Percentiles rank a stretch among this genome's conserved stretches.
Evolutionary conservation across 148 eudicot genomes (phyloP).

Genomic region (Gaultheria prostrata): DNA sequence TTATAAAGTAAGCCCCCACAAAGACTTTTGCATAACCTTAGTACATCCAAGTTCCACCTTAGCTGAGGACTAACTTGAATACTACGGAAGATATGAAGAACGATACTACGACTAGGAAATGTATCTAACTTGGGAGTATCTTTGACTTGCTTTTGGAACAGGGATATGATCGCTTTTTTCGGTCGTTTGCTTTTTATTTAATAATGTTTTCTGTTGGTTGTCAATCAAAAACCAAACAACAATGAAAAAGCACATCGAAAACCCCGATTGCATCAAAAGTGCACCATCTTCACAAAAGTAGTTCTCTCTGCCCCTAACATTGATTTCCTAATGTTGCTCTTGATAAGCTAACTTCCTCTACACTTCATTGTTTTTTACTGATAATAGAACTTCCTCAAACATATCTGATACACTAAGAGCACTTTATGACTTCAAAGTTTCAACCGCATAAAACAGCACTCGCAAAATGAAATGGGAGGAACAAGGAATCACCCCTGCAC

Average conservation of each 20-base stretch:
- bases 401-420: background rate
- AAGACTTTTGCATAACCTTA: background rate
- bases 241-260: background rate
- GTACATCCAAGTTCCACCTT: background rate
- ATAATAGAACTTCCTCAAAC: background rate
- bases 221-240: background rate
- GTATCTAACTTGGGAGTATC: background rate
- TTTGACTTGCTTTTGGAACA: constrained; percentile 10
- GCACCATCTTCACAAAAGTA: background rate
- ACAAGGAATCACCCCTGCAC: background rate
- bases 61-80: background rate
- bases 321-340: constrained; percentile 6
- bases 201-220: background rate
- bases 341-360: background rate
- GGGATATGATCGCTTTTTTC: background rate
- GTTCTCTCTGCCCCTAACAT: background rate
- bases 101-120: background rate
- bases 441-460: background rate
- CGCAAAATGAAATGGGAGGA: background rate
- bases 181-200: background rate
- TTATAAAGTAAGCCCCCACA: background rate
- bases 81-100: constrained; percentile 9
- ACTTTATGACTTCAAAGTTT: background rate
- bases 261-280: background rate
- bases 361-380: background rate